Evolutionary conservation across 140 eudicot species (phyloP).

Genomic region (Bidens hawaiensis): DNA sequence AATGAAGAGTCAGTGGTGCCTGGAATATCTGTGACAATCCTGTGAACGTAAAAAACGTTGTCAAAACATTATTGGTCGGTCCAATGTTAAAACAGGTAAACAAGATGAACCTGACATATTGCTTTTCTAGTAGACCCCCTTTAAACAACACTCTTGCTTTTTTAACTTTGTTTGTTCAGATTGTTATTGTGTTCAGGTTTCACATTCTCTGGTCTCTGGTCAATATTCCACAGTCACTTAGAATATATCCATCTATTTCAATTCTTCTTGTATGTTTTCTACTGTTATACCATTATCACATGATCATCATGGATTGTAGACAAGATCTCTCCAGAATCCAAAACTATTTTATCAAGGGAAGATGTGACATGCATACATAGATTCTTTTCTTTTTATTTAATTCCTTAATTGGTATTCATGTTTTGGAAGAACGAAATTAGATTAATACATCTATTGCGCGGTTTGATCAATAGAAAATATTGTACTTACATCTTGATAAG

Average conservation of each 20-base stretch:
- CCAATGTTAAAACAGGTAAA: slow-evolving; percentile 24
- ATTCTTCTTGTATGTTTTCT: slow-evolving; percentile 2
- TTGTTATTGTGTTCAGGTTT: slow-evolving; percentile 22
- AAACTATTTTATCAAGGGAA: slow-evolving; percentile 3
- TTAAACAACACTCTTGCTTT: slow-evolving; percentile 21
- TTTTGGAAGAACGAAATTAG: not conserved
- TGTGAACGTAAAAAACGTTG: slow-evolving; percentile 40
- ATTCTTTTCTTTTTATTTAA: not conserved
- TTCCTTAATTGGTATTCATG: not conserved
- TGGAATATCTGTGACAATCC: slow-evolving; percentile 93
- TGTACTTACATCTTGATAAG: no score
- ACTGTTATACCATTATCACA: slow-evolving; percentile 19
- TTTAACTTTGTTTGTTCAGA: slow-evolving; percentile 8
- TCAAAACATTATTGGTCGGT: slow-evolving; percentile 25
- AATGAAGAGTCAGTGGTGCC: slow-evolving; percentile 90
- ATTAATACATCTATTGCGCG: no score
- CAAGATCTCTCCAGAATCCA: no score
- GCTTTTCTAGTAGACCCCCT: slow-evolving; percentile 37
- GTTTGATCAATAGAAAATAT: no score
- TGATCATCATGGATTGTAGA: slow-evolving; percentile 17
- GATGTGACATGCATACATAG: slow-evolving; percentile 7
- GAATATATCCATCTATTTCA: slow-evolving; percentile 3
- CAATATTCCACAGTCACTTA: slow-evolving; percentile 7
- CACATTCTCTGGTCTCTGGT: slow-evolving; percentile 25
- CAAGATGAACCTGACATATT: slow-evolving; percentile 28